These are phyloP conservation scores for Apiotrichum mycotoxinovorans DNA, from an alignment of 1,284 basidiomycete species.

Conservation along the genomic window DNA sequence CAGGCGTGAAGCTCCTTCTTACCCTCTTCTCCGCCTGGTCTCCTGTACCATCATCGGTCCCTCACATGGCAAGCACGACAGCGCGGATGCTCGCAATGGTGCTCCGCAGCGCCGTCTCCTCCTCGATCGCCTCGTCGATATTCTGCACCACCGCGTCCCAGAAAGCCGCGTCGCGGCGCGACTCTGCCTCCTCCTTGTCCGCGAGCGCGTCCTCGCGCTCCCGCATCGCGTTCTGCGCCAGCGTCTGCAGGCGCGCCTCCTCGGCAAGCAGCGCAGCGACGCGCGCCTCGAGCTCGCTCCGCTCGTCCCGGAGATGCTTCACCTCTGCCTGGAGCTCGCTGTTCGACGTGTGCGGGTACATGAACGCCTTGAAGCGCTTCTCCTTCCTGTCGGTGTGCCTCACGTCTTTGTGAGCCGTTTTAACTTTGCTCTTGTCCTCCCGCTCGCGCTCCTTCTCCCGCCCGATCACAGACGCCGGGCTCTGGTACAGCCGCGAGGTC, in stretches of 20 bases:
- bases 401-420: neutral
- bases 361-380: neutral
- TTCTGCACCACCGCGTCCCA: conserved; percentile 12
- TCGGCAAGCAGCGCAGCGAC: conserved; percentile 6
- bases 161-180: conserved; percentile 6
- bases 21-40: neutral
- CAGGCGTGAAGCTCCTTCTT: too few relatives aligned
- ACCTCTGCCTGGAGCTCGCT: conserved; percentile 6
- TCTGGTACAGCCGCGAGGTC: neutral
- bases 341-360: neutral
- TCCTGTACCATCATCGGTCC: neutral
- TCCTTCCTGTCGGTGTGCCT: neutral
- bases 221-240: conserved; percentile 5
- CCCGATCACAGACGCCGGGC: neutral
- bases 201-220: conserved; percentile 10
- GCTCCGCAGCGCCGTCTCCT: conserved; percentile 6
- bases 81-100: neutral
- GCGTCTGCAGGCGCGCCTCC: conserved; percentile 5
- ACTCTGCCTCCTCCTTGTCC: conserved; percentile 1
- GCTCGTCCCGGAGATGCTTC: conserved; percentile 7
- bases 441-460: neutral
- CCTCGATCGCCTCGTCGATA: conserved; percentile 16
- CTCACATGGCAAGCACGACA: neutral
- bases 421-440: neutral
- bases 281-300: conserved; percentile 7